Evolutionary conservation across 768 basidiomycete genomes (phyloP), one percentile per base, ranked within the genome.

Genomic region (Lactarius akahatsu): DNA sequence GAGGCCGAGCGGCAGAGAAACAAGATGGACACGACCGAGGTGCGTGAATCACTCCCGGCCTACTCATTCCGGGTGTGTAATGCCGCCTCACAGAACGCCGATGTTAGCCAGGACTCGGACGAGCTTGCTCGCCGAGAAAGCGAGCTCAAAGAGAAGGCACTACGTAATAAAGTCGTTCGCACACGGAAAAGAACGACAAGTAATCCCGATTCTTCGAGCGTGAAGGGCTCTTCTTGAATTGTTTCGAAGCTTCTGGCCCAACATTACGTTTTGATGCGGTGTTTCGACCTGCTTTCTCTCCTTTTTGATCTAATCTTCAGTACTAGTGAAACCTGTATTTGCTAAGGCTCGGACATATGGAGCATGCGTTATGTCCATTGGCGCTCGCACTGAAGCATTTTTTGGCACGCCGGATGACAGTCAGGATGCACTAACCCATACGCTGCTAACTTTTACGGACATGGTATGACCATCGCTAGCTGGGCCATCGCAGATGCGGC

Each of bases 151-250:
- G 92, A 94, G 71, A 85, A 79, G 73, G 90, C 91, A 16, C 75
- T 94, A 73, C 83, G 92, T 72, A 92, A 93, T 73, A 94, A 94
- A 74, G 92, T 94, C 56, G 81, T 87, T 61, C 81, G 88, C 73
- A 89, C 88, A 36, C 80, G 90, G 70, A 91, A 89, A 74, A 57
- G 67, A 43, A 61, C 62, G 28, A 15, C 34, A 32, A 67, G 66
- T 20, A 56, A 67, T 18, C 61, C 66, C 10, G 58, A 56, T 16
- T 63, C 50, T 7, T 56, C 61, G 52, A 56, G 47, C 61, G 2
- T 15, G 38, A 43, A 6, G 52, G 58, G 28, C 58, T 45, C 58
- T 55, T 28, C 41, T 34, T 63, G 65, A 62, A 54, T 52, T 10
- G 23, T 20, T 43, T 20, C n/a, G 65, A 38, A 18, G 57, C 47